A percentile compares a stretch with the other conserved stretches of the same genome.
These are phyloP conservation scores for Colletotrichum eremochloae DNA, from an alignment of 2,329 filamentous ascomycete genomes.

Conservation along the genomic window DNA sequence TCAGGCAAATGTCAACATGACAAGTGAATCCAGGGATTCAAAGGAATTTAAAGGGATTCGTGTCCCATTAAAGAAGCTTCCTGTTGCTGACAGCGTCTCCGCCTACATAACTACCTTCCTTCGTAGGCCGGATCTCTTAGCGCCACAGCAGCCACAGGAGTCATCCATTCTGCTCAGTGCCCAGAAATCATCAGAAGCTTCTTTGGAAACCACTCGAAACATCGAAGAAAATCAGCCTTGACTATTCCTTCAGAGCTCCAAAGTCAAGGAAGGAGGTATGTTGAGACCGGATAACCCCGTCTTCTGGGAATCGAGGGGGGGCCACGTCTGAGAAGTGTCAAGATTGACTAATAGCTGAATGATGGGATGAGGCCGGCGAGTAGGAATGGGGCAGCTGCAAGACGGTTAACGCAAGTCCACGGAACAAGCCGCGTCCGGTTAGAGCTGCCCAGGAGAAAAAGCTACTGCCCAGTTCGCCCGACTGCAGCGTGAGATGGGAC, in stretches of 20 bases:
- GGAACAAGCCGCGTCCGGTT: not conserved
- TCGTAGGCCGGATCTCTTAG: not conserved
- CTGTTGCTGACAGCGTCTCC: slow-evolving; percentile 10
- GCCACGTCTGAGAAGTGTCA: slow-evolving; percentile 16
- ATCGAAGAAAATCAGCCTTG: not conserved
- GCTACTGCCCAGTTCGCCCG: slow-evolving; percentile 16
- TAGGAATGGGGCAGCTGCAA: not conserved
- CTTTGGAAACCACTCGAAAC: not conserved
- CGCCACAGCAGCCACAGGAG: slow-evolving; percentile 5
- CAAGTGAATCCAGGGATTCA: not conserved
- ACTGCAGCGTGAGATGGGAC: slow-evolving; percentile 28
- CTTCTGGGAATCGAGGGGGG: slow-evolving; percentile 19
- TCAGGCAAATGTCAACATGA: not conserved
- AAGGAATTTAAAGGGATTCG: slow-evolving; percentile 3
- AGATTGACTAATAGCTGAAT: slow-evolving; percentile 4
- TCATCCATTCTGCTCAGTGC: not conserved
- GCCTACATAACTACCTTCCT: slow-evolving; percentile 13
- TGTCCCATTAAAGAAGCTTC: slow-evolving; percentile 20
- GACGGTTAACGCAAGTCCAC: not conserved
- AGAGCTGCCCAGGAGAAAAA: slow-evolving; percentile 30
- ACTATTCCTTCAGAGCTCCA: not conserved
- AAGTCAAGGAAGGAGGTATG: not conserved
- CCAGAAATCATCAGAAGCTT: not conserved
- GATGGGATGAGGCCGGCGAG: slow-evolving; percentile 20
- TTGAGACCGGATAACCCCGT: not conserved